Evolutionary conservation across 129 eudicot species (phyloP).

Genomic region (Centella asiatica): DNA sequence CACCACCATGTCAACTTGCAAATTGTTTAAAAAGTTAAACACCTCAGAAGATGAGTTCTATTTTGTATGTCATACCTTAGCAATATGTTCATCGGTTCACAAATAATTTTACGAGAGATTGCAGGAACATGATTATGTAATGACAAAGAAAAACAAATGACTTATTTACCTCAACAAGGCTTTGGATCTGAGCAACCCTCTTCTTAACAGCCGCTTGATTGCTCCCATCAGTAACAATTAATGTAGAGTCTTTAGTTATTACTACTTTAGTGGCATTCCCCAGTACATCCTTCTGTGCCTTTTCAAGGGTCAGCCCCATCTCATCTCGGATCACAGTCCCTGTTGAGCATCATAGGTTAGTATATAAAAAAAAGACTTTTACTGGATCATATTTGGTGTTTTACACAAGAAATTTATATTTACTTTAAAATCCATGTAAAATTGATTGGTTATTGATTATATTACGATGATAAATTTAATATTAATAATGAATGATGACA

Average conservation of each 20-base stretch:
- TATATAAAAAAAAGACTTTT: neutral
- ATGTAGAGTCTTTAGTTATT: constrained; percentile 67
- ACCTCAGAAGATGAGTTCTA: neutral
- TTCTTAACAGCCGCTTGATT: constrained; percentile 56
- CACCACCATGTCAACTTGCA: too few species aligned
- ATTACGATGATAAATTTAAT: neutral
- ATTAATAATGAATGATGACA: neutral
- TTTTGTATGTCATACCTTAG: neutral
- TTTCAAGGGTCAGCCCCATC: constrained; percentile 58
- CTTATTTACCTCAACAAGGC: constrained; percentile 58
- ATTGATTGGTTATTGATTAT: neutral
- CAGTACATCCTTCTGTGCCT: constrained; percentile 45
- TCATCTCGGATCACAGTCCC: constrained; percentile 84
- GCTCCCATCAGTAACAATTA: constrained; percentile 82
- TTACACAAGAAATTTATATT: neutral
- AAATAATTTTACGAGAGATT: neutral
- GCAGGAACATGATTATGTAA: neutral
- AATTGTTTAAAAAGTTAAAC: neutral
- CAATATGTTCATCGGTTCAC: neutral
- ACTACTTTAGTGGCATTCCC: constrained; percentile 72
- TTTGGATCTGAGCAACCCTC: constrained; percentile 60
- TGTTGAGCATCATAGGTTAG: constrained; percentile 20
- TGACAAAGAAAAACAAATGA: neutral
- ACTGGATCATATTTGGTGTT: neutral
- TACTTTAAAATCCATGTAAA: neutral